Evolutionary conservation across 306 rosid species (phyloP).

Genomic region (Vachellia collinsii): DNA sequence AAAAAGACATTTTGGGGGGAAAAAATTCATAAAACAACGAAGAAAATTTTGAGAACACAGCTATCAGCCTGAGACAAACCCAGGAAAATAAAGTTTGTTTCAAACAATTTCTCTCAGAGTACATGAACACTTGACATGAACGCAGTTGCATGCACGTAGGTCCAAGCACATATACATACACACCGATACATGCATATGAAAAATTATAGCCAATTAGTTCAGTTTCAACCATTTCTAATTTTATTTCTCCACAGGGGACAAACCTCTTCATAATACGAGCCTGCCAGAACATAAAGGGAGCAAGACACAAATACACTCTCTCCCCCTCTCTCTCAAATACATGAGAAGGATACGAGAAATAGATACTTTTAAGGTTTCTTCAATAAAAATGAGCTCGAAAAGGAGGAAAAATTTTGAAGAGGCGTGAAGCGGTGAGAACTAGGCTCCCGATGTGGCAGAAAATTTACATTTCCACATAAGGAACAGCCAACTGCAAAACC

Average conservation of each 20-base stretch:
- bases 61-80: neutral
- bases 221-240: neutral
- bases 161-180: too few species aligned
- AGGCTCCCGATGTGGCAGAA: slow-evolving; percentile 1
- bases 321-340: neutral
- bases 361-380: neutral
- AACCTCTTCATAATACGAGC: neutral
- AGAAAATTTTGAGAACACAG: neutral
- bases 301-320: neutral
- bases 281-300: neutral
- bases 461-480: slow-evolving; percentile 30
- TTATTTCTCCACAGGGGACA: neutral
- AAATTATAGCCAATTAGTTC: neutral
- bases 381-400: neutral
- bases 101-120: neutral
- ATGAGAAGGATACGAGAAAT: neutral
- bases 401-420: neutral
- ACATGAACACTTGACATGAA: too few species aligned
- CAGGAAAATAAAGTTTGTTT: neutral
- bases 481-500: slow-evolving; percentile 32
- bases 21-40: too few species aligned
- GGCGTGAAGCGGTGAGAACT: neutral
- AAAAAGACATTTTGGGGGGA: too few species aligned
- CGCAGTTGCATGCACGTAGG: too few species aligned
- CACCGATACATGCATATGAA: neutral